Evolutionary conservation across 805 yeast species (phyloP).

Genomic region (Wickerhamomyces rabaulensis): DNA sequence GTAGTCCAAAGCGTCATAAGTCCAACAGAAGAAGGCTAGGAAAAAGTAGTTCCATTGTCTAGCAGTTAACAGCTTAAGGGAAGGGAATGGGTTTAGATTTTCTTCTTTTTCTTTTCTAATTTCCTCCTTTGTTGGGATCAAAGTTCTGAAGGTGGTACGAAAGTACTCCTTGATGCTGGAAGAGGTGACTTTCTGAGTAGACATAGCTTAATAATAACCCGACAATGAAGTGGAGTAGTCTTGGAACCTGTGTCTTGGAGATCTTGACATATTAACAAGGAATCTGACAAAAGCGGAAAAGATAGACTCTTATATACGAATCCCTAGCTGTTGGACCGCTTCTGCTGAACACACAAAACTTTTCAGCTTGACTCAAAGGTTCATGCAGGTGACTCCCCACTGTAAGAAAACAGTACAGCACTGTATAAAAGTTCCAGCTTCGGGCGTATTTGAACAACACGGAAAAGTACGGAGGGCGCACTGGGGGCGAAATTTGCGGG

Average conservation of each 20-base stretch:
- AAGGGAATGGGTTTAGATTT: constrained; percentile 60
- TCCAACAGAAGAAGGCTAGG: constrained; percentile 54
- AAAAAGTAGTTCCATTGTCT: constrained; percentile 51
- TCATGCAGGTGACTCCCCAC: background rate
- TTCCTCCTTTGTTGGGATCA: constrained; percentile 42
- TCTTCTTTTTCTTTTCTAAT: constrained; percentile 29
- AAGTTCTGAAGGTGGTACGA: constrained; percentile 41
- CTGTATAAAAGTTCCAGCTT: too few relatives aligned
- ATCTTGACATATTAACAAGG: background rate
- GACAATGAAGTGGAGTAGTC: too few relatives aligned
- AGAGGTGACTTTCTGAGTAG: background rate
- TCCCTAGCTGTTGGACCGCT: background rate
- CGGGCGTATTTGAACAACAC: too few relatives aligned
- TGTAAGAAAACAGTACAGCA: too few relatives aligned
- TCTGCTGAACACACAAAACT: background rate
- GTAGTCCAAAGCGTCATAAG: constrained; percentile 64
- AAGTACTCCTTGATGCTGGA: constrained; percentile 10
- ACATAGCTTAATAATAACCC: background rate
- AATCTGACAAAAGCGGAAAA: background rate
- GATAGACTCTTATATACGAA: background rate
- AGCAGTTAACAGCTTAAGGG: constrained; percentile 40
- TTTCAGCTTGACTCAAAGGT: background rate
- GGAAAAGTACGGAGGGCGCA: background rate
- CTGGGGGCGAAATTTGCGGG: too few relatives aligned
- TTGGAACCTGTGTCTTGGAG: background rate